Evolutionary conservation across 805 yeast species (phyloP), one percentile per base, ranked within the genome.

Genomic region (Monosporozyma servazzii): DNA sequence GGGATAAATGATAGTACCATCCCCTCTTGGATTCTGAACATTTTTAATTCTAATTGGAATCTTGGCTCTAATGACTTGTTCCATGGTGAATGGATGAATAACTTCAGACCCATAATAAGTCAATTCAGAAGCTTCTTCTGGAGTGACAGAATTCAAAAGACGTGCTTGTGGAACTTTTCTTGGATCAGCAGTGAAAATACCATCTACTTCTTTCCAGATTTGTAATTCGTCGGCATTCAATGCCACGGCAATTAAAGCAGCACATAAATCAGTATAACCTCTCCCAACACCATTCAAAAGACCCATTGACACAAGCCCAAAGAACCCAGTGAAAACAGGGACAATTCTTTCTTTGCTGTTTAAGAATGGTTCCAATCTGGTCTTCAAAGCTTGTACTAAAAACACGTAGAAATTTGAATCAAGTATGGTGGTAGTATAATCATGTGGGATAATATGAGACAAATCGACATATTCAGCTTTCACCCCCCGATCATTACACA

Each of bases 181-280:
- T 41, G 99, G 99, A 67, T 93, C 99, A 2, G 99, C 99, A 0
- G 98, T 90, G 74, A 93, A 93, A 40, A 93, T 93, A 61, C 99
- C 99, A 67, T 93, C 99, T 49, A 93, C 99, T 73, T 93, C 99
- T 63, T 93, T 93, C 99, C 99, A 93, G 48, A 93, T 88, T 72
- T 93, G 99, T 55, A 93, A 75, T 70, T 93, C 99, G 45, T 88
- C 95, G 5, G 98, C 97, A 55, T 77, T 80, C 48, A 85, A 70
- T 1, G 97, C 99, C 29, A 93, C 98, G 0, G 99, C 96, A 40
- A 89, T 79, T 63, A 93, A 76, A 1, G 98, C 99, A 18, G 99
- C 99, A 75, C 99, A 93, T 60, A 93, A 74, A 68, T 93, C 99
- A 9, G 99, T 93, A 70, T 93, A 93, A 39, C 99, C 99, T 65